phyloP scores from a whole-genome alignment of 129 eudicot species.

The Smallanthus sonchifolius region DNA sequence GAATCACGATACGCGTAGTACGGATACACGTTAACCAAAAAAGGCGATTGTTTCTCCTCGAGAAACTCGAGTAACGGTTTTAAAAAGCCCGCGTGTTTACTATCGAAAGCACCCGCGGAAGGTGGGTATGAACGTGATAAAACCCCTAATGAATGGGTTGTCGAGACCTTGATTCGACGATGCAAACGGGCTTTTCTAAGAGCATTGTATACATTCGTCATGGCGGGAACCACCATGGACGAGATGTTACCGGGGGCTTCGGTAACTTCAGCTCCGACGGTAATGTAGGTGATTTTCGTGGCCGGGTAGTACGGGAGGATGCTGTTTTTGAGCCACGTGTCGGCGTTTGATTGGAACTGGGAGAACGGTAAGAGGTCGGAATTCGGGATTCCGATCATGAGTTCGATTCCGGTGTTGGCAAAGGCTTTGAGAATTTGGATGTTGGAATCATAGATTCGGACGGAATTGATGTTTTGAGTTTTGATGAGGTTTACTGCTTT shows the following conservation, averaged over 20 bases:
- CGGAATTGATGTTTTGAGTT: constrained; percentile 62
- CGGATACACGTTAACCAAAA: constrained; percentile 73
- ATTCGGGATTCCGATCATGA: constrained; percentile 88
- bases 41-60: constrained; percentile 77
- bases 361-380: constrained; percentile 74
- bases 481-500: constrained; percentile 70
- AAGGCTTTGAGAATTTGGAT: constrained; percentile 92
- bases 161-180: constrained; percentile 69
- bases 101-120: constrained; percentile 85
- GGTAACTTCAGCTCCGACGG: constrained; percentile 94
- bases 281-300: constrained; percentile 76
- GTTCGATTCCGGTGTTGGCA: constrained; percentile 89
- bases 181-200: constrained; percentile 68
- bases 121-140: constrained; percentile 91
- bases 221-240: constrained; percentile 77
- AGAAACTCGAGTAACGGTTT: constrained; percentile 81
- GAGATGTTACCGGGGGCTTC: constrained; percentile 70
- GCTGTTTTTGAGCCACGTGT: constrained; percentile 82
- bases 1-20: constrained; percentile 85
- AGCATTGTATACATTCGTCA: constrained; percentile 66
- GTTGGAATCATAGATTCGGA: constrained; percentile 85
- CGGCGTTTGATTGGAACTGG: constrained; percentile 84
- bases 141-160: constrained; percentile 80
- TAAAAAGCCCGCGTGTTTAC: constrained; percentile 59
- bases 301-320: constrained; percentile 93